Evolutionary conservation across 2,329 filamentous ascomycete genomes (phyloP).

Genomic region (Penicillium sp.): DNA sequence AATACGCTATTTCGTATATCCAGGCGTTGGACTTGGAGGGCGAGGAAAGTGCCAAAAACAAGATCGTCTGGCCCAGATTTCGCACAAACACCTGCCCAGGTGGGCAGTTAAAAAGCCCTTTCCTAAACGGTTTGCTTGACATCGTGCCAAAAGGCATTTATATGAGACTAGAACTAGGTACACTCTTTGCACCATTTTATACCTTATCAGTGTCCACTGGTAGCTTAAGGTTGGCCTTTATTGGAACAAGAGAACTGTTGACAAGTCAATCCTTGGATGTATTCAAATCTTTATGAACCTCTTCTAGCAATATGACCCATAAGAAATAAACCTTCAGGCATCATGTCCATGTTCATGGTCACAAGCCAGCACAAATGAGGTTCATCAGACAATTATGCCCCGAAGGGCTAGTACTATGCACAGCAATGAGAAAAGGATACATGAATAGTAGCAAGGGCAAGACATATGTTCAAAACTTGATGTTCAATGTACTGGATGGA

Average conservation of each 20-base stretch:
- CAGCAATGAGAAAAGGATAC: slow-evolving; percentile 10
- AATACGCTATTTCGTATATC: too few relatives aligned
- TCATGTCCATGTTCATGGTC: not conserved
- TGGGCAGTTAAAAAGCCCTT: too few relatives aligned
- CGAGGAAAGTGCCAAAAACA: too few relatives aligned
- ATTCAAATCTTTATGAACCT: not conserved
- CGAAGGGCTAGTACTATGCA: slow-evolving; percentile 8
- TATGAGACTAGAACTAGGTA: too few relatives aligned
- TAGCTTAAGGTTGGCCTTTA: too few relatives aligned
- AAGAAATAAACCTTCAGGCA: not conserved
- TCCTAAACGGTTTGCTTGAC: too few relatives aligned
- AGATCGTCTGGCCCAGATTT: too few relatives aligned
- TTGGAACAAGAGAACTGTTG: not conserved
- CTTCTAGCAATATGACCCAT: not conserved
- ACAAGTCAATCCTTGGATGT: not conserved
- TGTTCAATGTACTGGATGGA: slow-evolving; percentile 1
- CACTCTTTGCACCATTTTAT: too few relatives aligned
- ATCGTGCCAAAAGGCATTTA: too few relatives aligned
- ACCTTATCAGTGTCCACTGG: too few relatives aligned
- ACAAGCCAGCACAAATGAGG: not conserved
- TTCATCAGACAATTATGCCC: not conserved
- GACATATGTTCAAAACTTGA: not conserved
- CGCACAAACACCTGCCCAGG: too few relatives aligned
- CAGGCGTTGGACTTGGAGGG: too few relatives aligned
- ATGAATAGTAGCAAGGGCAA: slow-evolving; percentile 2